Base-by-base conservation (phyloP, 2,329 filamentous ascomycete genomes). In the Camptophora hylomeconis region DNA sequence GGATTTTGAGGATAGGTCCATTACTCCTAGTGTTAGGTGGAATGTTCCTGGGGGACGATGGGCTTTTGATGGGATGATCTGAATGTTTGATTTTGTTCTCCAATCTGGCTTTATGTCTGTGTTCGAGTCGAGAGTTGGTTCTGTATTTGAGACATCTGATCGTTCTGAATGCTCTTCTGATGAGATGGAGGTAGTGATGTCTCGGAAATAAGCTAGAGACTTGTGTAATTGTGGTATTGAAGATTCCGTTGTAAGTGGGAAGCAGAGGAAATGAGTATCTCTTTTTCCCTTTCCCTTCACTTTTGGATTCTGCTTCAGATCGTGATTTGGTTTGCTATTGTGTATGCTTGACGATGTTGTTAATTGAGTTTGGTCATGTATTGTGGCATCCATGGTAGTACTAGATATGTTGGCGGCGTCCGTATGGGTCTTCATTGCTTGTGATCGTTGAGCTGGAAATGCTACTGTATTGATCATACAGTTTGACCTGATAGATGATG, bases 11-110 rank as follows among this genome's bases (percentile, higher is more conserved):
- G 61, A 54, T 7, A 93, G 65, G 39, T 69, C 77, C 79, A 94
- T 86, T 2, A 92, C 80, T 0, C 84, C 86, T 0, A 94, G 63
- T 0, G 86, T 94, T 3, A 92, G 60, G 53, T 95, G 87, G 26
- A 94, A 54, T 1, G 83, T 84, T 1, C 81, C 80, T 0, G 81
- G 55, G 0, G 83, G 83, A 16, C 84, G 64, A 28, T 93, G 58
- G 2, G 83, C 82, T 31, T 67, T 67, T 17, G 60, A 50, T 0
- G 80, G 78, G 7, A 87, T 56, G 5, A 60, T 59, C 9, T 38
- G 30, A 5, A 44, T 24, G n/a, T 11, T 11, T 7, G 13, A 12
- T 15, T 31, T 11, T 11, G 23, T 11, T n/a, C 23, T 12, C 25
- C 13, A 16, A 9, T 19, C 25, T 17, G 25, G n/a, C 7, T 18